These are phyloP conservation scores for Elasticomyces elasticus DNA, from an alignment of 495 filamentous ascomycete genomes.

Conservation along the genomic window DNA sequence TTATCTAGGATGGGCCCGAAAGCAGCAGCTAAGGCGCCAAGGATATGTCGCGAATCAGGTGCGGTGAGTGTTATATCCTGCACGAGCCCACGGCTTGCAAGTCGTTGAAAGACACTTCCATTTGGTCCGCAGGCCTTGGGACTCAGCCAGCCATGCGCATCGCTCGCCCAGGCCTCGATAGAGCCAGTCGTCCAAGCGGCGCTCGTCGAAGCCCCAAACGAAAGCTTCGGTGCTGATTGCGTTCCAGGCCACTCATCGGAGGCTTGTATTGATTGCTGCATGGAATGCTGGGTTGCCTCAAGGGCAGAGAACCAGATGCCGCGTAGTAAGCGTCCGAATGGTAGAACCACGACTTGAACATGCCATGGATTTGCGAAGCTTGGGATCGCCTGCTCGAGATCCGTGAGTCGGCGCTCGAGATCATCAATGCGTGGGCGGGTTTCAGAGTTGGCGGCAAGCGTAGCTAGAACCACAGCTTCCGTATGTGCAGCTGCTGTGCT, in stretches of 20 bases:
- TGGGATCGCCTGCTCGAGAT: constrained; percentile 47
- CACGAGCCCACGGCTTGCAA: constrained; percentile 58
- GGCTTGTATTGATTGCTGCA: constrained; percentile 30
- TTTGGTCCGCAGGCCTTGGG: constrained; percentile 48
- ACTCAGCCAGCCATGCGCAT: constrained; percentile 42
- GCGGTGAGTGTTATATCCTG: constrained; percentile 47
- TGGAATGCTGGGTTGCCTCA: constrained; percentile 37
- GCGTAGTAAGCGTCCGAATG: constrained; percentile 48
- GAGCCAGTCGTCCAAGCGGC: constrained; percentile 34
- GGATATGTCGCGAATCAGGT: constrained; percentile 50
- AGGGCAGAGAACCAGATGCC: constrained; percentile 49
- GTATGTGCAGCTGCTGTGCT: constrained; percentile 28
- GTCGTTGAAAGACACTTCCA: constrained; percentile 47
- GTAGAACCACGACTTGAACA: constrained; percentile 58
- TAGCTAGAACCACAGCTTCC: constrained; percentile 27
- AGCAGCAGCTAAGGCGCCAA: constrained; percentile 45
- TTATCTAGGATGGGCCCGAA: constrained; percentile 46
- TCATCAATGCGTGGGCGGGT: constrained; percentile 36
- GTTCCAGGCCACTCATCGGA: constrained; percentile 44
- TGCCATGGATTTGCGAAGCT: constrained; percentile 52
- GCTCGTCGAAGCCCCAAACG: constrained; percentile 8
- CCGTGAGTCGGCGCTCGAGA: constrained; percentile 45
- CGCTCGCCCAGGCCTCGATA: constrained; percentile 34
- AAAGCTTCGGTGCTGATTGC: constrained; percentile 3
- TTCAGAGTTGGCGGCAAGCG: constrained; percentile 28